These are phyloP conservation scores for Thermoascus crustaceus DNA, from an alignment of 2,329 filamentous ascomycete species.

Conservation along the genomic window DNA sequence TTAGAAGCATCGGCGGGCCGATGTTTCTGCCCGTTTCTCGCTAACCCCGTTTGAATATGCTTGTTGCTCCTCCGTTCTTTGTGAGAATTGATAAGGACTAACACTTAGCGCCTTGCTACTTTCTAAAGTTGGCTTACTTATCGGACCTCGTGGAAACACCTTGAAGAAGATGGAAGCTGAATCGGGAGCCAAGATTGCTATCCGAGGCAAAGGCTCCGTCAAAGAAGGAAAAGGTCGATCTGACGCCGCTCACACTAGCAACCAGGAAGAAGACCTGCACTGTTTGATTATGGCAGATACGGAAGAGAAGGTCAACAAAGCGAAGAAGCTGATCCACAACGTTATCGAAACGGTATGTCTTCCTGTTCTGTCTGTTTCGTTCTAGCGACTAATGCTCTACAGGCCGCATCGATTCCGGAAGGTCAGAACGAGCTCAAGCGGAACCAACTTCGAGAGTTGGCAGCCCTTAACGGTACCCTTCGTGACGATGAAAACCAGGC, in stretches of 20 bases:
- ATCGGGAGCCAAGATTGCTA: slow-evolving; percentile 96
- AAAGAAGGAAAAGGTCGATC: slow-evolving; percentile 99
- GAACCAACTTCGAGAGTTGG: slow-evolving; percentile 95
- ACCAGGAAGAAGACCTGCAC: slow-evolving; percentile 98
- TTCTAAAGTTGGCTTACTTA: slow-evolving; percentile 98
- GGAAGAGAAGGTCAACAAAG: slow-evolving; percentile 98
- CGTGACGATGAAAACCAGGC: slow-evolving; percentile 99
- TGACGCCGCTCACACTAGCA: slow-evolving; percentile 97
- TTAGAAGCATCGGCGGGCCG: slow-evolving; percentile 25
- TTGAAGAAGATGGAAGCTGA: slow-evolving; percentile 99
- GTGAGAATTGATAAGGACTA: slow-evolving; percentile 56
- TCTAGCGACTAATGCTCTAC: slow-evolving; percentile 14
- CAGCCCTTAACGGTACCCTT: slow-evolving; percentile 94
- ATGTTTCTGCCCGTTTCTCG: slow-evolving; percentile 35
- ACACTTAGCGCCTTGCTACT: slow-evolving; percentile 69
- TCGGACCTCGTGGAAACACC: slow-evolving; percentile 99
- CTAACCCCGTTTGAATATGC: slow-evolving; percentile 26
- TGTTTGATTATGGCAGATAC: slow-evolving; percentile 99
- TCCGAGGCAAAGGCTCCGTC: slow-evolving; percentile 97
- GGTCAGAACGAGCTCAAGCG: slow-evolving; percentile 98
- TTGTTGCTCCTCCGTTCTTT: slow-evolving; percentile 22
- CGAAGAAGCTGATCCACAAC: slow-evolving; percentile 96
- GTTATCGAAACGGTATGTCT: slow-evolving; percentile 92
- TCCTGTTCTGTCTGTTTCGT: not conserved
- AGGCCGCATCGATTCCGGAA: slow-evolving; percentile 98